Evolutionary conservation across 345 rosid genomes (phyloP).

Genomic region (Lagerstroemia speciosa): DNA sequence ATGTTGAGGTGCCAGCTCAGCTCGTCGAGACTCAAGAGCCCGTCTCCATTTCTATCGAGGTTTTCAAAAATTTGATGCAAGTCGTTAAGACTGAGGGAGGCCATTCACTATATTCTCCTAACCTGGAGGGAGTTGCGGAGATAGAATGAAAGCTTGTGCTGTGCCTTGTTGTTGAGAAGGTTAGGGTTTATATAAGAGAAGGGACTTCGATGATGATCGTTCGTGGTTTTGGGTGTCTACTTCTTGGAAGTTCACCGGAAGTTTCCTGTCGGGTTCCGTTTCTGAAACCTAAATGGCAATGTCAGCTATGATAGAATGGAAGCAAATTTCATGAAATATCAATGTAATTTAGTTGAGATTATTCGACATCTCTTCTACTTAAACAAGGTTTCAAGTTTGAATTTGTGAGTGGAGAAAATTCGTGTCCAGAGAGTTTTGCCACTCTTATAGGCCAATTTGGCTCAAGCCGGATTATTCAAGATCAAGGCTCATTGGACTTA

Average conservation of each 20-base stretch:
- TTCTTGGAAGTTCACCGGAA: not conserved
- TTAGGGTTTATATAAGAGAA: not conserved
- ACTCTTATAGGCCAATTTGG: too few relatives aligned
- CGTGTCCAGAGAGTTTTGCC: too few relatives aligned
- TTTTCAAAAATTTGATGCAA: conserved; percentile 50
- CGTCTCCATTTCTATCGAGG: conserved; percentile 70
- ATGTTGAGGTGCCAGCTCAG: conserved; percentile 59
- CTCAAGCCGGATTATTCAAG: too few relatives aligned
- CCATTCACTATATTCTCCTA: conserved; percentile 15
- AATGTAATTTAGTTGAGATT: too few relatives aligned
- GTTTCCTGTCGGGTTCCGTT: not conserved
- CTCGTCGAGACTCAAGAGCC: conserved; percentile 53
- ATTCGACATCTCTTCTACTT: too few relatives aligned
- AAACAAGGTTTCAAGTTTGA: too few relatives aligned
- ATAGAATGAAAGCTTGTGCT: not conserved
- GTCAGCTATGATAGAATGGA: too few relatives aligned
- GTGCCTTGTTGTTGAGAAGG: not conserved
- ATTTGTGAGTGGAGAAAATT: too few relatives aligned
- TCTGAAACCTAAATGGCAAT: not conserved
- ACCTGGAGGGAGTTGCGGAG: not conserved
- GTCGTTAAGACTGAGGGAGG: conserved; percentile 31
- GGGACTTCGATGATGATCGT: not conserved
- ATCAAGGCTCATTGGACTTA: too few relatives aligned
- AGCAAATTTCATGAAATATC: too few relatives aligned
- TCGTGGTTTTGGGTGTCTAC: not conserved